A percentile compares a stretch with the other conserved stretches of the same genome.
Conservation (phyloP, 2,329 filamentous ascomycete genomes). For the Anthostomella pinea region DNA sequence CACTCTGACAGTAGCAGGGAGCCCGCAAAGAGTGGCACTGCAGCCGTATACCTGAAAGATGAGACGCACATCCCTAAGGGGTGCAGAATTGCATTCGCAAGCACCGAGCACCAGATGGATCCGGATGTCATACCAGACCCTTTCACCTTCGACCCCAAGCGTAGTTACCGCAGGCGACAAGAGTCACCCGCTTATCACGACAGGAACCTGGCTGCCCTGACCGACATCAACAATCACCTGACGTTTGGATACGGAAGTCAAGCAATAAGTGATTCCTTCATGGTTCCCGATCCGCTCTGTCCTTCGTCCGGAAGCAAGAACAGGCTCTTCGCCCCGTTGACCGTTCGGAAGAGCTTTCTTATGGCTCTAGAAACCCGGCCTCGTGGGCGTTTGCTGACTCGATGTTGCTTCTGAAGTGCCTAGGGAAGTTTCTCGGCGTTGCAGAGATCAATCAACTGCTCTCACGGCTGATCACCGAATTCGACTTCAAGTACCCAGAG, state of each 20-base stretch:
- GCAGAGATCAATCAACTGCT: conserved; percentile 6
- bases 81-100: conserved; percentile 2
- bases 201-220: conserved; percentile 2
- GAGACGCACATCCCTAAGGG: conserved; percentile 6
- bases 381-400: too few species aligned
- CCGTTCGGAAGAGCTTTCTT: too few species aligned
- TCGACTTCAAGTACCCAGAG: conserved; percentile 6
- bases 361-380: too few species aligned
- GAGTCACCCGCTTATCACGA: background rate
- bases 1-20: conserved; percentile 2
- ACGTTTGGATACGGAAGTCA: conserved; percentile 7
- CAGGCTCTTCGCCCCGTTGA: too few species aligned
- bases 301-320: too few species aligned
- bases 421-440: conserved; percentile 3
- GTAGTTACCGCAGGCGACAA: conserved; percentile 6
- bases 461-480: conserved; percentile 1
- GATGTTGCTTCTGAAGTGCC: too few species aligned
- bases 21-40: conserved; percentile 4
- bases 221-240: conserved; percentile 4
- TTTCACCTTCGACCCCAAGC: conserved; percentile 5
- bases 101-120: conserved; percentile 2
- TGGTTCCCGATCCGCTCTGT: too few species aligned
- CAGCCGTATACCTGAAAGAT: conserved; percentile 5
- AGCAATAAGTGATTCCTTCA: too few species aligned
- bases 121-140: conserved; percentile 4